Evolutionary conservation across 2,329 filamentous ascomycete species (phyloP).

Genomic region (Microdochium paspali): DNA sequence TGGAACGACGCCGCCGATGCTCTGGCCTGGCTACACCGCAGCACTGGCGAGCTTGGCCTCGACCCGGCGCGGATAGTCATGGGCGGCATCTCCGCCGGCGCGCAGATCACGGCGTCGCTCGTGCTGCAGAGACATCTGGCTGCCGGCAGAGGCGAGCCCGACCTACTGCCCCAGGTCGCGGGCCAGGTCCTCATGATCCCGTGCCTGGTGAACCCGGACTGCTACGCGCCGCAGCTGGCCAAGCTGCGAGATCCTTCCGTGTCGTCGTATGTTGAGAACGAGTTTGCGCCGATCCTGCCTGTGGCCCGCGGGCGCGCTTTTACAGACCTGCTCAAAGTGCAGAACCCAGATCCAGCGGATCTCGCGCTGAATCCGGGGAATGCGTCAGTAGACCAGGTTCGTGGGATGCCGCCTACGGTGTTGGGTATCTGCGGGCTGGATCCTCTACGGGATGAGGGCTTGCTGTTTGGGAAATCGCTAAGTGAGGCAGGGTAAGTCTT

Average conservation of each 20-base stretch:
- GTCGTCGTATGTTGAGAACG: constrained; percentile 34
- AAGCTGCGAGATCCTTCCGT: constrained; percentile 25
- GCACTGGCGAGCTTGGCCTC: constrained; percentile 26
- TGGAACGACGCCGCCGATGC: constrained; percentile 45
- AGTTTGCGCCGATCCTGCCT: constrained; percentile 38
- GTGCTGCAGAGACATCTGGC: constrained; percentile 23
- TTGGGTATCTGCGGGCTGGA: constrained; percentile 2
- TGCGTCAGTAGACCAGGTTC: constrained; percentile 2
- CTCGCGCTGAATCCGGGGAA: constrained; percentile 28
- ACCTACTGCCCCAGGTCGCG: constrained; percentile 20
- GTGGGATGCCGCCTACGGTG: constrained; percentile 3
- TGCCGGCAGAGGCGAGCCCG: constrained; percentile 6
- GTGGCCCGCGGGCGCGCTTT: constrained; percentile 23
- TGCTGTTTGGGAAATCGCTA: not conserved
- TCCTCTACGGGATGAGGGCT: not conserved
- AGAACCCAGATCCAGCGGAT: constrained; percentile 17
- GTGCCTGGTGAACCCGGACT: constrained; percentile 23
- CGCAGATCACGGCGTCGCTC: constrained; percentile 30
- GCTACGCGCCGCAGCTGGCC: constrained; percentile 18
- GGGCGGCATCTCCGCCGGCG: constrained; percentile 39
- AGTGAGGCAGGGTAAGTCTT: constrained; percentile 2
- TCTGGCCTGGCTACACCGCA: constrained; percentile 41
- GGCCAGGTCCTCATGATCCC: constrained; percentile 45
- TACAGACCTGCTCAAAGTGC: constrained; percentile 15
- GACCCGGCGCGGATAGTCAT: constrained; percentile 29